phyloP scores from a whole-genome alignment of 1,284 basidiomycete genomes.

The Phellopilus nigrolimitatus region DNA sequence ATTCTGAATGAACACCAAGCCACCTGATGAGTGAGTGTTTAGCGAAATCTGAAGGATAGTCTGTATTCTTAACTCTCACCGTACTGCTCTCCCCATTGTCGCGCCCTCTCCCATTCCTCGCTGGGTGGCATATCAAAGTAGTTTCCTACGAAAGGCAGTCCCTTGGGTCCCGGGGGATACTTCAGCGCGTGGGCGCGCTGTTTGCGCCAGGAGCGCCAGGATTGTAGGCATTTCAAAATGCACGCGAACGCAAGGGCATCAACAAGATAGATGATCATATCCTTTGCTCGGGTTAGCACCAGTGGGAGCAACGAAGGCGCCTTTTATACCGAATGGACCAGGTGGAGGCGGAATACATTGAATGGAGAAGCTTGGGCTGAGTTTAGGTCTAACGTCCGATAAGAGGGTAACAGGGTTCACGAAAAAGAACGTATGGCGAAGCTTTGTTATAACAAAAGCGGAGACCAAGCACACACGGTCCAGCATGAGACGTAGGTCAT shows the following conservation, averaged over 20 bases:
- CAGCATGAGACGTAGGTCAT: no score
- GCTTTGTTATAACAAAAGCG: no score
- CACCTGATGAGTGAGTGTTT: background rate
- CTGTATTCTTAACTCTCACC: slow-evolving; percentile 26
- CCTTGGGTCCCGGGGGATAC: slow-evolving; percentile 33
- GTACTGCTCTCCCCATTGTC: slow-evolving; percentile 38
- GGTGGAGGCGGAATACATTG: no score
- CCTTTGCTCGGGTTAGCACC: no score
- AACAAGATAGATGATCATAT: no score
- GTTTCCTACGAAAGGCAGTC: slow-evolving; percentile 39
- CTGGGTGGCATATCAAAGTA: slow-evolving; percentile 37
- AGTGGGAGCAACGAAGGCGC: no score
- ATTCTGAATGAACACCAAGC: slow-evolving; percentile 7
- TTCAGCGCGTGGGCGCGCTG: background rate
- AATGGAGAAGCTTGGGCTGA: no score
- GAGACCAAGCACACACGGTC: no score
- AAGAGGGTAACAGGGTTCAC: no score
- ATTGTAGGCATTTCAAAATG: background rate
- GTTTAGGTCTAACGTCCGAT: no score
- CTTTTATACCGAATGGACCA: no score
- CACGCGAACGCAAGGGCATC: background rate
- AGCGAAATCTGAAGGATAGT: background rate
- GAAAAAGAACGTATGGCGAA: no score
- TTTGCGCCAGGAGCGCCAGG: background rate
- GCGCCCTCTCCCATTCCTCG: slow-evolving; percentile 38